These are phyloP conservation scores for Cucumis hystrix DNA, from an alignment of 306 rosid species.

Conservation along the genomic window DNA sequence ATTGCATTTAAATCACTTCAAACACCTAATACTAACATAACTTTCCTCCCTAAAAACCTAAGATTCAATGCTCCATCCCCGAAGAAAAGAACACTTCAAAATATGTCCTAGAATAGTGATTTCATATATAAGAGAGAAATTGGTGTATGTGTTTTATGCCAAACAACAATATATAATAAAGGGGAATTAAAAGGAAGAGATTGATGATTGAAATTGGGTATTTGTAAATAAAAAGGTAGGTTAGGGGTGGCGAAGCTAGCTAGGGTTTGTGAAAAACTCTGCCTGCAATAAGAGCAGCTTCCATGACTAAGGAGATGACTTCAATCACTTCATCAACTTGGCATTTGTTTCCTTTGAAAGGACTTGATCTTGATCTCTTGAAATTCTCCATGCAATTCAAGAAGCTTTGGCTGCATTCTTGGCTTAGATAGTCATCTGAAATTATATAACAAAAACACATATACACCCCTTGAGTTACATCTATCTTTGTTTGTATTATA, in stretches of 20 bases:
- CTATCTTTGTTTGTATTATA: no score
- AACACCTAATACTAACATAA: no score
- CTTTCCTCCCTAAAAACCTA: no score
- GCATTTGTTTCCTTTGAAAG: slow-evolving; percentile 73
- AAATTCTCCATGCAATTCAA: slow-evolving; percentile 60
- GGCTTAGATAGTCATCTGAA: slow-evolving; percentile 86
- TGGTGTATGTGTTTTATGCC: no score
- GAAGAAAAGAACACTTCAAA: no score
- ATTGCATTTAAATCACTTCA: no score
- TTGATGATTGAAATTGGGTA: neutral
- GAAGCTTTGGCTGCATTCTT: slow-evolving; percentile 67
- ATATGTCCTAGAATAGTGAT: no score
- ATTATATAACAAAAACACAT: neutral
- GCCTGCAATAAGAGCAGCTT: slow-evolving; percentile 89
- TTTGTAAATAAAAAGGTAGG: neutral
- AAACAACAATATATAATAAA: no score
- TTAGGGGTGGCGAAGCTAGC: neutral
- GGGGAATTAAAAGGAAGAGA: no score
- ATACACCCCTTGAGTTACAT: no score
- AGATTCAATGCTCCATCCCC: no score
- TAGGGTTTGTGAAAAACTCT: slow-evolving; percentile 69
- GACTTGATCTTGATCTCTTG: slow-evolving; percentile 18
- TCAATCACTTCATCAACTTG: slow-evolving; percentile 42
- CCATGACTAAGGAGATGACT: slow-evolving; percentile 62
- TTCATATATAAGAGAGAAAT: no score